Percentiles rank a stretch among this genome's conserved stretches.
These are phyloP conservation scores for Neltuma alba DNA, from an alignment of 306 rosid genomes.

Conservation along the genomic window DNA sequence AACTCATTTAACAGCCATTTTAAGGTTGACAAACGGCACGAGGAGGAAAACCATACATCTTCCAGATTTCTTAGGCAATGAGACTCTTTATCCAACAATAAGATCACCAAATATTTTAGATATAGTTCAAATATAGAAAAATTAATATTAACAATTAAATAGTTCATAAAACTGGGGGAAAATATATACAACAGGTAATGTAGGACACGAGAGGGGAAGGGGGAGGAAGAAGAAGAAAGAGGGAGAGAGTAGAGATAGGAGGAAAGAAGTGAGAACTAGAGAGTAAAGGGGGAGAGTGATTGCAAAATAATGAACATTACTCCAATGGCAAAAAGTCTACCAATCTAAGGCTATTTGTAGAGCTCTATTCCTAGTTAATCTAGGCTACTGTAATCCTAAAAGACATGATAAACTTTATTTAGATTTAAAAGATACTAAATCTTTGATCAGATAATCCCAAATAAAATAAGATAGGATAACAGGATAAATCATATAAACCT, in stretches of 20 bases:
- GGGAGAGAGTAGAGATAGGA: background rate
- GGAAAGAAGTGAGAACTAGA: background rate
- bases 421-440: background rate
- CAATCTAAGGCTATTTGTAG: background rate
- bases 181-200: background rate
- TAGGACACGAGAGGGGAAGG: background rate
- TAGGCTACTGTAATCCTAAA: background rate
- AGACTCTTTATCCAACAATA: background rate
- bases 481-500: background rate
- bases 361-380: background rate
- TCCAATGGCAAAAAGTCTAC: background rate
- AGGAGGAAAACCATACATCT: background rate
- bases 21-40: background rate
- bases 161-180: background rate
- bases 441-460: background rate
- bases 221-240: background rate
- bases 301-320: background rate
- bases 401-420: background rate
- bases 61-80: slow-evolving; percentile 3
- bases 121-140: slow-evolving; percentile 7
- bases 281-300: background rate
- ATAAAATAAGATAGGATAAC: background rate
- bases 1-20: background rate
- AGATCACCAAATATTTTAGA: slow-evolving; percentile 10
- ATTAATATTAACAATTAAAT: background rate